These are phyloP conservation scores for Triadica sebifera DNA, from an alignment of 345 rosid genomes.

Conservation along the genomic window DNA sequence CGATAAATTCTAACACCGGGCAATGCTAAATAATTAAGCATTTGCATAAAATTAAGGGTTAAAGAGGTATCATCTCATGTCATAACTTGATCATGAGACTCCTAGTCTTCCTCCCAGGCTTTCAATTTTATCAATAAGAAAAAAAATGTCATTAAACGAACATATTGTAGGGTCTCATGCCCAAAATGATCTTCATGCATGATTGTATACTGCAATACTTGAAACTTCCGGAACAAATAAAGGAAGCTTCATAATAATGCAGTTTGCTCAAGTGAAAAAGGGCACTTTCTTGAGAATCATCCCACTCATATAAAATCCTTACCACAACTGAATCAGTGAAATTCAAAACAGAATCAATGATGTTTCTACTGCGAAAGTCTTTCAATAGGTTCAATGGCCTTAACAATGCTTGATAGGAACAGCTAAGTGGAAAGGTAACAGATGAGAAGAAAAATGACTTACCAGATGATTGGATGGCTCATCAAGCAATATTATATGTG, in stretches of 20 bases:
- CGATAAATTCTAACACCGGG: neutral
- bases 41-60: too few relatives aligned
- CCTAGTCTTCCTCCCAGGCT: neutral
- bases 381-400: neutral
- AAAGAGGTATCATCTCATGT: neutral
- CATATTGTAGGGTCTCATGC: neutral
- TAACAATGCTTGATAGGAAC: neutral
- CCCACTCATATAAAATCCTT: neutral
- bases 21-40: too few relatives aligned
- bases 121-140: too few relatives aligned
- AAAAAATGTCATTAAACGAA: neutral
- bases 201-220: neutral
- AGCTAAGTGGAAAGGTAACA: neutral
- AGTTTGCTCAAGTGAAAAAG: neutral
- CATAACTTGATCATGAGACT: neutral
- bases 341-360: neutral
- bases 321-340: neutral
- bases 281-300: neutral
- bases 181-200: neutral
- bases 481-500: slow-evolving; percentile 92
- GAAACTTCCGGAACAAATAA: neutral
- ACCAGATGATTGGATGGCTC: slow-evolving; percentile 99
- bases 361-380: neutral
- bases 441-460: slow-evolving; percentile 39
- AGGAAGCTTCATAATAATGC: neutral